These are phyloP conservation scores for Nakaseomyces nivariensis DNA, from an alignment of 1,139 yeast species.

Conservation along the genomic window DNA sequence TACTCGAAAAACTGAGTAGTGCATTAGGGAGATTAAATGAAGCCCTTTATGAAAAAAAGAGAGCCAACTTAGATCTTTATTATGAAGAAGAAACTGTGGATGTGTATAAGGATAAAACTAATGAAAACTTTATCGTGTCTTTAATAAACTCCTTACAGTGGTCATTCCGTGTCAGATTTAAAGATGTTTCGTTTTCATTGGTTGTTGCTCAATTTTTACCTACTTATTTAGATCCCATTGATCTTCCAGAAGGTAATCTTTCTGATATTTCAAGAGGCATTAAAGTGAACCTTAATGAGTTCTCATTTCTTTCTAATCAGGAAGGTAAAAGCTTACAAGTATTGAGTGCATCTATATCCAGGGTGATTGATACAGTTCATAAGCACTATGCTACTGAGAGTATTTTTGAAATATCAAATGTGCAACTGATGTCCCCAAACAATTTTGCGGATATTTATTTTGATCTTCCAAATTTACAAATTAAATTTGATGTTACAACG, in stretches of 20 bases:
- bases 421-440: conserved; percentile 5
- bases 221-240: conserved; percentile 18
- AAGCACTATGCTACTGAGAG: conserved; percentile 9
- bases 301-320: conserved; percentile 9
- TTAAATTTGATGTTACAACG: conserved; percentile 21
- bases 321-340: conserved; percentile 10
- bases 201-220: conserved; percentile 18
- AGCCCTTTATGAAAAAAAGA: neutral
- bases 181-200: conserved; percentile 19
- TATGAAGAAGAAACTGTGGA: neutral
- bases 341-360: conserved; percentile 11
- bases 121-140: neutral
- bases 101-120: neutral
- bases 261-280: conserved; percentile 20
- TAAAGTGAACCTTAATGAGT: conserved; percentile 15
- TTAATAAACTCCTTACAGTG: conserved; percentile 10
- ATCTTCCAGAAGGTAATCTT: conserved; percentile 13
- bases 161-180: conserved; percentile 19
- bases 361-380: conserved; percentile 16
- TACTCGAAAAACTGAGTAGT: conserved; percentile 14
- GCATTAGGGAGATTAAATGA: conserved; percentile 3
- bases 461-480: conserved; percentile 12
- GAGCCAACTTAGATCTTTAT: neutral
- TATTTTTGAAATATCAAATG: conserved; percentile 12
- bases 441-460: conserved; percentile 3